These are phyloP conservation scores for Chlorella vulgaris DNA, from an alignment of 139 green algal genomes.

Conservation along the genomic window DNA sequence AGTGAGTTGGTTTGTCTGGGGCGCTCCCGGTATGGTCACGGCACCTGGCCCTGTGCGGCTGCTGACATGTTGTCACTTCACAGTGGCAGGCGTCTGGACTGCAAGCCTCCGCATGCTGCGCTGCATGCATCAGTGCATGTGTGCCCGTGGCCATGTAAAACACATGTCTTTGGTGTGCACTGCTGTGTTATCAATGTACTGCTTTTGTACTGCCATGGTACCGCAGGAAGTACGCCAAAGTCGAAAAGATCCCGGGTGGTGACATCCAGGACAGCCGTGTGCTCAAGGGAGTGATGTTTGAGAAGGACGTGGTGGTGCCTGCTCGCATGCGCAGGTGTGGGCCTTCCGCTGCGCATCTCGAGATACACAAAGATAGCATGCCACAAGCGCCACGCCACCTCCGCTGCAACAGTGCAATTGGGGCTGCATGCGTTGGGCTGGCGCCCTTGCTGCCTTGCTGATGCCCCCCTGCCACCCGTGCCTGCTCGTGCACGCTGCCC, in stretches of 20 bases:
- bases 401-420: too few relatives aligned
- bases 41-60: not conserved
- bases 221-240: constrained; percentile 64
- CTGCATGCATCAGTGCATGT: not conserved
- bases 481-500: too few relatives aligned
- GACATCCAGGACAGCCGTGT: constrained; percentile 86
- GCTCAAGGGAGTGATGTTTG: constrained; percentile 97
- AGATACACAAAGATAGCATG: too few relatives aligned
- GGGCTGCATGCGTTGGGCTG: too few relatives aligned
- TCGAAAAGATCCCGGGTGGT: constrained; percentile 96
- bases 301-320: constrained; percentile 97
- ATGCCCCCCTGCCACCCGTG: too few relatives aligned
- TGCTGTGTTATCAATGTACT: too few relatives aligned
- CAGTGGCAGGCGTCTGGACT: not conserved
- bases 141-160: too few relatives aligned
- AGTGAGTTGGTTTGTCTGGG: constrained; percentile 53
- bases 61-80: not conserved
- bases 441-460: too few relatives aligned
- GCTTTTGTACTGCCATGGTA: not conserved
- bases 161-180: too few relatives aligned
- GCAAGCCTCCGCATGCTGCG: not conserved
- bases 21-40: too few relatives aligned
- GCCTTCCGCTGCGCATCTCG: not conserved
- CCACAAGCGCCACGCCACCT: too few relatives aligned
- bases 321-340: constrained; percentile 87